Conservation (phyloP, 1,284 basidiomycete genomes). For the Cerioporus squamosus region DNA sequence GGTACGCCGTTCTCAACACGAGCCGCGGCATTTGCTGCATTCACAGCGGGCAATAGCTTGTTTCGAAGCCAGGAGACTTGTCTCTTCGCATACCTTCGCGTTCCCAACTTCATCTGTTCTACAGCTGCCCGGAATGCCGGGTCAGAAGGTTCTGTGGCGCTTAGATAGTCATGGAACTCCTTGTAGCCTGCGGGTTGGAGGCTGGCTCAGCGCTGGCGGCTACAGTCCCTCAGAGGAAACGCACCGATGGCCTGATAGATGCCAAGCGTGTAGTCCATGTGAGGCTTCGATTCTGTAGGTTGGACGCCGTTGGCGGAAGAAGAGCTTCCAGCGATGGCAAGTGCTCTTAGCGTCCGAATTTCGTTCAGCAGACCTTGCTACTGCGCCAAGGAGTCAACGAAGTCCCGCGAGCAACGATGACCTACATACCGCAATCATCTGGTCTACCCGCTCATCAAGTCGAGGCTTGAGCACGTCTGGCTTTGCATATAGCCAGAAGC, state of each 20-base stretch:
- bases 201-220: background rate
- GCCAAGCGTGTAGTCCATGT: slow-evolving; percentile 73
- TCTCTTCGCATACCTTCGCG: slow-evolving; percentile 89
- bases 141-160: slow-evolving; percentile 44
- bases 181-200: slow-evolving; percentile 73
- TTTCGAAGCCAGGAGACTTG: slow-evolving; percentile 95
- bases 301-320: background rate
- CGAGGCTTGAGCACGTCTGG: slow-evolving; percentile 66
- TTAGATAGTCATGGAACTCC: slow-evolving; percentile 80
- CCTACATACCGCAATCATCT: slow-evolving; percentile 79
- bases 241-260: slow-evolving; percentile 95
- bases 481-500: slow-evolving; percentile 92
- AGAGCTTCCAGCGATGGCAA: slow-evolving; percentile 31
- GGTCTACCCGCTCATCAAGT: slow-evolving; percentile 82
- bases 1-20: slow-evolving; percentile 26
- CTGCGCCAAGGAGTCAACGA: slow-evolving; percentile 15
- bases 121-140: slow-evolving; percentile 62
- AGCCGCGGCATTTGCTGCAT: slow-evolving; percentile 47
- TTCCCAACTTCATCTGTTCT: slow-evolving; percentile 85
- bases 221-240: slow-evolving; percentile 9
- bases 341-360: slow-evolving; percentile 58
- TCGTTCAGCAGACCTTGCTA: slow-evolving; percentile 88
- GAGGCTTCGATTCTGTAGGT: background rate
- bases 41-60: slow-evolving; percentile 82
- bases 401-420: background rate